Evolutionary conservation across 257 asterid species (phyloP).

Genomic region (Solanum corneliomulleri): DNA sequence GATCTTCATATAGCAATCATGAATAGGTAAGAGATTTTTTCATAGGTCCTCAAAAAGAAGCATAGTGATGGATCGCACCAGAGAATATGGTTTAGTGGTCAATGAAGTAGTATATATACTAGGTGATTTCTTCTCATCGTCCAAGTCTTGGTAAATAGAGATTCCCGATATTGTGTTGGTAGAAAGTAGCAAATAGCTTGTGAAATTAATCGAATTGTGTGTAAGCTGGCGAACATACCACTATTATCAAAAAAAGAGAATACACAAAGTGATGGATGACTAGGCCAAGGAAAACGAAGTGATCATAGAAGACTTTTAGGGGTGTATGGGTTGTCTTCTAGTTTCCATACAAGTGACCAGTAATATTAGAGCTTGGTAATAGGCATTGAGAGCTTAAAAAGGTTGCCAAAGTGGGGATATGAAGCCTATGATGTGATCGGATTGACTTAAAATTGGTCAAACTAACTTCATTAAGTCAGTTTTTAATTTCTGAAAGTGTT

Average conservation of each 20-base stretch:
- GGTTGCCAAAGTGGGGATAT: not conserved
- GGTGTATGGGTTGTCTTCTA: slow-evolving; percentile 14
- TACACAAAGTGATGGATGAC: not conserved
- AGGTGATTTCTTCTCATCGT: not conserved
- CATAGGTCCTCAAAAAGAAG: not conserved
- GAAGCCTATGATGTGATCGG: slow-evolving; percentile 8
- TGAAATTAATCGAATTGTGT: not conserved
- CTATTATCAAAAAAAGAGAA: not conserved
- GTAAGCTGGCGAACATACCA: not conserved
- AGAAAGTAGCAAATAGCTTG: not conserved
- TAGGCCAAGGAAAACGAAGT: not conserved
- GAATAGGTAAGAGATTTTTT: not conserved
- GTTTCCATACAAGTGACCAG: not conserved
- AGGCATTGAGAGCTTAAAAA: slow-evolving; percentile 7
- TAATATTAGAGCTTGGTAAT: not conserved
- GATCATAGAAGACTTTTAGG: slow-evolving; percentile 3
- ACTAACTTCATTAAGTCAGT: no score
- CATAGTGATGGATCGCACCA: not conserved
- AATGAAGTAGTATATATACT: not conserved
- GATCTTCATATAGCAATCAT: not conserved
- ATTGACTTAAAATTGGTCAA: no score
- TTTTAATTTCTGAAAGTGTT: no score
- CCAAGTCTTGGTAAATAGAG: not conserved
- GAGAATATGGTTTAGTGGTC: not conserved
- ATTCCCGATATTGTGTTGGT: not conserved